A percentile compares a stretch with the other conserved stretches of the same genome.
phyloP scores from a whole-genome alignment of 2,329 filamentous ascomycete genomes.

The Plenodomus lindquistii region DNA sequence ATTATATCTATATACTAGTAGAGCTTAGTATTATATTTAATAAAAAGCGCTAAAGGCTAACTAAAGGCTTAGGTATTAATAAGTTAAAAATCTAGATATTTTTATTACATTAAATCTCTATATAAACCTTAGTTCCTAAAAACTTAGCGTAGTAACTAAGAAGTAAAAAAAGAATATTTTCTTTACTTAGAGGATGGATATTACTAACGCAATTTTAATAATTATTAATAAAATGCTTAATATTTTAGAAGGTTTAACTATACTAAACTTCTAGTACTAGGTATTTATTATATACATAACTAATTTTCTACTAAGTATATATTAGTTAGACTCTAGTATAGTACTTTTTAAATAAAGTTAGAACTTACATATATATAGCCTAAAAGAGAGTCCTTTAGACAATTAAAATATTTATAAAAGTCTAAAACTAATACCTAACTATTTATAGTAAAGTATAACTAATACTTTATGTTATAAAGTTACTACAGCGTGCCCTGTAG shows the following conservation, averaged over 20 bases:
- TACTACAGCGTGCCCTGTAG: too few relatives aligned
- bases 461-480: too few relatives aligned
- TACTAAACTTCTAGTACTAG: background rate
- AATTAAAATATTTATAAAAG: too few relatives aligned
- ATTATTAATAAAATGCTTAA: background rate
- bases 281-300: background rate
- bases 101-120: constrained; percentile 10
- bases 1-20: background rate
- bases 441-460: too few relatives aligned
- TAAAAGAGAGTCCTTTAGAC: too few relatives aligned
- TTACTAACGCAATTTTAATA: background rate
- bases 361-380: too few relatives aligned
- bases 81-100: constrained; percentile 3
- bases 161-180: constrained; percentile 2
- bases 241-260: background rate
- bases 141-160: background rate
- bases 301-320: background rate
- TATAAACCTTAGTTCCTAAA: background rate
- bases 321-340: too few relatives aligned
- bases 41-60: background rate
- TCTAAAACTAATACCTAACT: too few relatives aligned
- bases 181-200: background rate
- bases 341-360: too few relatives aligned
- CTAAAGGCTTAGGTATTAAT: background rate
- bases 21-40: background rate